phyloP scores from a whole-genome alignment of 306 rosid genomes.

The Betula pendula region DNA sequence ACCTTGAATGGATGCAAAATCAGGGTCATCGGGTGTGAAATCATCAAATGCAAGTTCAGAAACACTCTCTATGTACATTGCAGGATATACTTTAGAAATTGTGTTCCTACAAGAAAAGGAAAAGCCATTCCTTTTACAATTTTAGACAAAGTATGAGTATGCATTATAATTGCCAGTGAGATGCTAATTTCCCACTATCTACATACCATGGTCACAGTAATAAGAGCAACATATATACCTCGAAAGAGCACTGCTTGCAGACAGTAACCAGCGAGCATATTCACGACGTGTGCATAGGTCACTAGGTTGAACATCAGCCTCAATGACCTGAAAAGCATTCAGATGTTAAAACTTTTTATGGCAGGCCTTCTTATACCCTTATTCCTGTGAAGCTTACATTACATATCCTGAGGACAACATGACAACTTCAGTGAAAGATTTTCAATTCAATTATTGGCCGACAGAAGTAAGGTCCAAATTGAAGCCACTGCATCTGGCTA shows the following conservation, averaged over 20 bases:
- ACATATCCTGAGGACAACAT: conserved; percentile 4
- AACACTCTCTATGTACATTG: conserved; percentile 88
- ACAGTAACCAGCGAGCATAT: conserved; percentile 94
- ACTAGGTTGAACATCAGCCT: conserved; percentile 79
- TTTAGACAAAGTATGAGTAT: conserved; percentile 12
- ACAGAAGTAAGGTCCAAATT: neutral
- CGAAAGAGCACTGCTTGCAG: conserved; percentile 92
- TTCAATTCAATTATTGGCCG: conserved; percentile 5
- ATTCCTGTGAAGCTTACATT: neutral
- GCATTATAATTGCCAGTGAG: conserved; percentile 8
- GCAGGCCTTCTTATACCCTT: neutral
- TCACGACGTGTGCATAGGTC: conserved; percentile 95
- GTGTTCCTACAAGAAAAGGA: conserved; percentile 57
- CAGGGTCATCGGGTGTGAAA: conserved; percentile 82
- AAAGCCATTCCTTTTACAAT: conserved; percentile 24
- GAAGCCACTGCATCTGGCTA: neutral
- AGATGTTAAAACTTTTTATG: neutral
- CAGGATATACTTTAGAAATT: conserved; percentile 89
- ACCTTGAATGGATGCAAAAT: conserved; percentile 97
- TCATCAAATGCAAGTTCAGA: conserved; percentile 96
- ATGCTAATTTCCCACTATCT: conserved; percentile 9
- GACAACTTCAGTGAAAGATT: conserved; percentile 2
- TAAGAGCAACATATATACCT: conserved; percentile 51
- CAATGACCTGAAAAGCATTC: conserved; percentile 67
- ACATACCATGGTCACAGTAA: conserved; percentile 12